Base-by-base conservation (phyloP, 2,329 filamentous ascomycete genomes). In the Trichophyton schoenleinii region DNA sequence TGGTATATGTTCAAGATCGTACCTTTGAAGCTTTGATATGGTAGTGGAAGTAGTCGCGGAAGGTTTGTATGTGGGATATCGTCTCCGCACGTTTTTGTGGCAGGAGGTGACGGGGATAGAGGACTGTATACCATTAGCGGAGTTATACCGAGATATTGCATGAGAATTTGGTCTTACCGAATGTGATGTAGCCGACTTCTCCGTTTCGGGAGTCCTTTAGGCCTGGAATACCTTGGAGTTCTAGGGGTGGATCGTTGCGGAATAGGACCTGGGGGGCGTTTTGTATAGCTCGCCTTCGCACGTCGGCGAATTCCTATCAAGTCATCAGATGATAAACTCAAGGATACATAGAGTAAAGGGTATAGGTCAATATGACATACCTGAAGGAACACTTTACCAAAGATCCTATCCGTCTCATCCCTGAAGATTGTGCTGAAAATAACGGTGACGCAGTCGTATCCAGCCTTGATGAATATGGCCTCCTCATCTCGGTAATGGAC, bases 21-120 rank as follows among this genome's bases (percentile, higher is more conserved):
- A 85, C 84, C 81, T 99, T 99, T 65, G 91, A 96, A 34, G 94
- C 95, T 79, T 99, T 99, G 78, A 99, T 99, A 77, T 99, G 94
- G 75, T 99, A 99, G 76, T 99, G 94, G 81, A 99, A 99, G 77
- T 99, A 99, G 73, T 99, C 94, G 67, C 94, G 89, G 88, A 99
- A 99, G 13, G 94, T 99, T 78, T 99, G 95, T 70, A 99, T 97
- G 74, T 99, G 95, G 58, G 91, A 96, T 68, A 99, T 99, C 73
- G 95, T 91, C 67, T 96, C 91, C 63, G 89, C 87, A 78, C 95
- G 89, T 72, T 91, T 85, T 75, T 96, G 90, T 13, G 86, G 85
- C 13, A 91, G 92, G 66, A 99, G 81, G 75, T 99, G 95, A 66
- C 94, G 87, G 55, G 94, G 92, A 79, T 99, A 99, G 49, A 99